Percentiles rank a stretch among this genome's conserved stretches.
phyloP scores from a whole-genome alignment of 768 basidiomycete genomes.

The Boletus fagicola region DNA sequence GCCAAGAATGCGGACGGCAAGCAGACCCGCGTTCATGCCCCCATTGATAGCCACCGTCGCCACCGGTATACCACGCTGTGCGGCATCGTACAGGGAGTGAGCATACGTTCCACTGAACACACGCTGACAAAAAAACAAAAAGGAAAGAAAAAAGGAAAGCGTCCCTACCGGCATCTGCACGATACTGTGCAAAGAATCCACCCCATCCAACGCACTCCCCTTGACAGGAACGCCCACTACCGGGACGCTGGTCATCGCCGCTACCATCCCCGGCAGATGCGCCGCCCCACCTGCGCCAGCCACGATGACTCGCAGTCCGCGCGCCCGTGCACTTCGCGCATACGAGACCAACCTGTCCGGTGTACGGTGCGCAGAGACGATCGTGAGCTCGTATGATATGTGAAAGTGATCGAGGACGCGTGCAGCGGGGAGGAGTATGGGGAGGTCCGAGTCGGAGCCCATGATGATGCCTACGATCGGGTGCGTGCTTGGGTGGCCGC shows the following conservation, averaged over 20 bases:
- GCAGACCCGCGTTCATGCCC: slow-evolving; percentile 86
- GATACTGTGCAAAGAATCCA: slow-evolving; percentile 95
- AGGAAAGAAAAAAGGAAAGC: neutral
- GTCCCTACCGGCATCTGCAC: slow-evolving; percentile 95
- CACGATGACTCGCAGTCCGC: slow-evolving; percentile 74
- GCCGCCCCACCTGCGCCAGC: slow-evolving; percentile 99
- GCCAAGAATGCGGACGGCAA: slow-evolving; percentile 88
- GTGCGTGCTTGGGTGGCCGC: slow-evolving; percentile 56
- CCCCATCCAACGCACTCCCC: slow-evolving; percentile 88
- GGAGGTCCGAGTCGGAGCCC: slow-evolving; percentile 98
- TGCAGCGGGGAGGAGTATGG: slow-evolving; percentile 87
- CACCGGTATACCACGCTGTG: slow-evolving; percentile 90
- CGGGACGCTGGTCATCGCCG: slow-evolving; percentile 87
- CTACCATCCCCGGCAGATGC: slow-evolving; percentile 98
- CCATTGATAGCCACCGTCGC: slow-evolving; percentile 98
- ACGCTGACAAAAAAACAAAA: neutral
- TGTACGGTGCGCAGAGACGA: slow-evolving; percentile 96
- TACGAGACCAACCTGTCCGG: slow-evolving; percentile 84
- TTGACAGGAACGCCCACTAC: slow-evolving; percentile 98
- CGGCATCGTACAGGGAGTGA: neutral
- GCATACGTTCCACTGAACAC: neutral
- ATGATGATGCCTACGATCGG: slow-evolving; percentile 94
- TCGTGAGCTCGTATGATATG: slow-evolving; percentile 89
- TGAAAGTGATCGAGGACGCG: slow-evolving; percentile 77
- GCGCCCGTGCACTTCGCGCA: slow-evolving; percentile 65